phyloP scores from a whole-genome alignment of 2,329 filamentous ascomycete species.

The Exophiala dermatitidis region DNA sequence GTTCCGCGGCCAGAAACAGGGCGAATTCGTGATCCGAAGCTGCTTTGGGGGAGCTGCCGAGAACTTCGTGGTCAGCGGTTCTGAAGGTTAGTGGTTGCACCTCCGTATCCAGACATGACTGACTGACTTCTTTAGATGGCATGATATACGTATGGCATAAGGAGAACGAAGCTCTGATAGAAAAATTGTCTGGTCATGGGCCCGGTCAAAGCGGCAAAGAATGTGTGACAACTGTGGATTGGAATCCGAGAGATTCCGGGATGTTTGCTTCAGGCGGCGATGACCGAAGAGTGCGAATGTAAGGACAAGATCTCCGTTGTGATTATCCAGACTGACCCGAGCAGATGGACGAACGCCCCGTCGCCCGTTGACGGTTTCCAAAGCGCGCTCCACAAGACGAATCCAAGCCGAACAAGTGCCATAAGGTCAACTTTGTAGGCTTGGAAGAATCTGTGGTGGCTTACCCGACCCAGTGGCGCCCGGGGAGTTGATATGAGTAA shows the following conservation, averaged over 20 bases:
- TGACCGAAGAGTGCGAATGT: slow-evolving; percentile 80
- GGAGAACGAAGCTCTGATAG: slow-evolving; percentile 66
- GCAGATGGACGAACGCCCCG: slow-evolving; percentile 29
- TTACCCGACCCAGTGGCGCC: background rate
- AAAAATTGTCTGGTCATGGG: slow-evolving; percentile 66
- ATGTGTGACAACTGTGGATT: slow-evolving; percentile 77
- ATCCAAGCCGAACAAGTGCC: slow-evolving; percentile 37
- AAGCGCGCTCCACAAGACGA: slow-evolving; percentile 29
- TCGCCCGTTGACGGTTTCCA: slow-evolving; percentile 17
- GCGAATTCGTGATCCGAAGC: slow-evolving; percentile 71
- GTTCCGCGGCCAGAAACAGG: slow-evolving; percentile 69
- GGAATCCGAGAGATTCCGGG: slow-evolving; percentile 75
- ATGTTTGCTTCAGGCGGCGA: slow-evolving; percentile 91
- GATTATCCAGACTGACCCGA: slow-evolving; percentile 26
- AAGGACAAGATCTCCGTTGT: slow-evolving; percentile 35
- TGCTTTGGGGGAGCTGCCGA: slow-evolving; percentile 84
- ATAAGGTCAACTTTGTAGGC: slow-evolving; percentile 33
- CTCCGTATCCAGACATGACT: slow-evolving; percentile 24
- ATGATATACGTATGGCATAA: slow-evolving; percentile 87
- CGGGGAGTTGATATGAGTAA: slow-evolving; percentile 8
- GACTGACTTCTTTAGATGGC: slow-evolving; percentile 43
- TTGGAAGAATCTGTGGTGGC: background rate
- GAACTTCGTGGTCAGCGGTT: slow-evolving; percentile 85
- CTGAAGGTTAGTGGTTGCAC: slow-evolving; percentile 58
- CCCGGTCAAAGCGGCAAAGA: slow-evolving; percentile 42